phyloP scores from a whole-genome alignment of 2,329 filamentous ascomycete species.

The Verruconis gallopava region DNA sequence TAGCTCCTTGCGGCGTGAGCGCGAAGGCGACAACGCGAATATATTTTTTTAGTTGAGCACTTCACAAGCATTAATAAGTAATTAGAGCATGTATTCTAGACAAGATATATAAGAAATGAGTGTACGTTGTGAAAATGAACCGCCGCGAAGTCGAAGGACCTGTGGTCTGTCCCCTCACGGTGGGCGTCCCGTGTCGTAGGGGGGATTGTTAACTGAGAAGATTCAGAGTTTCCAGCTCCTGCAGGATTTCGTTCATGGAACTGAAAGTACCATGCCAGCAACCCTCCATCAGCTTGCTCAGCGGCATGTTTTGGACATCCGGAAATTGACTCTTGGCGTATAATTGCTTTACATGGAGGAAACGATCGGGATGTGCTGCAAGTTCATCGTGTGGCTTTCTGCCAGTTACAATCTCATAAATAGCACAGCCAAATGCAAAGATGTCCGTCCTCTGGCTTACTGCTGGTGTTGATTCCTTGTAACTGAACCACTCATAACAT shows the following conservation, averaged over 20 bases:
- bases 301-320: slow-evolving; percentile 10
- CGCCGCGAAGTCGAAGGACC: no score
- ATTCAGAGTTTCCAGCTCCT: slow-evolving; percentile 11
- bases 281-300: slow-evolving; percentile 10
- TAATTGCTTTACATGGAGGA: slow-evolving; percentile 9
- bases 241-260: slow-evolving; percentile 11
- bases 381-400: slow-evolving; percentile 55
- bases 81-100: no score
- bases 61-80: no score
- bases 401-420: slow-evolving; percentile 70
- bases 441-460: slow-evolving; percentile 13
- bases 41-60: no score
- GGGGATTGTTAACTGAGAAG: no score
- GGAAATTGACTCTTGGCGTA: slow-evolving; percentile 12
- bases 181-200: no score
- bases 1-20: no score
- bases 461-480: slow-evolving; percentile 9
- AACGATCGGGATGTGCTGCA: slow-evolving; percentile 25
- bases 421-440: slow-evolving; percentile 60
- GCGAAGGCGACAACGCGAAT: no score
- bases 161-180: no score
- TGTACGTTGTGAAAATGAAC: no score
- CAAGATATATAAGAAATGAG: no score
- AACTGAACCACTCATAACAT: slow-evolving; percentile 14
- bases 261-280: slow-evolving; percentile 12